These are phyloP conservation scores for Tetrapisispora phaffii DNA, from an alignment of 805 yeast genomes.

Conservation along the genomic window DNA sequence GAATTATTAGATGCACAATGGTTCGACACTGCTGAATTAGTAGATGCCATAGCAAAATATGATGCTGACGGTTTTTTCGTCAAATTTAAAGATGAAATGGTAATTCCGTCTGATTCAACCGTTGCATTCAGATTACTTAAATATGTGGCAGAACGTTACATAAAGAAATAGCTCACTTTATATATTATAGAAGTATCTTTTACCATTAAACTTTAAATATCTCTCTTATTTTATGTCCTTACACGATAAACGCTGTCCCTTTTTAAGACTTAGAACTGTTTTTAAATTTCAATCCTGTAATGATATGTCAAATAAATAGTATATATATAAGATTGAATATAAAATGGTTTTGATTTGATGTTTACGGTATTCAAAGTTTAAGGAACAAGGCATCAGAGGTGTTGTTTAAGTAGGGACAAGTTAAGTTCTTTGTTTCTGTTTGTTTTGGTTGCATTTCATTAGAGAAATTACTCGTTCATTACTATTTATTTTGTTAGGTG, in stretches of 20 bases:
- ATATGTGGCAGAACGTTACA: constrained; percentile 4
- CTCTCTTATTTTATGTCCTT: too few relatives aligned
- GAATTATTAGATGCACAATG: constrained; percentile 82
- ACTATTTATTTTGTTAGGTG: not conserved
- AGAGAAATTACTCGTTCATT: not conserved
- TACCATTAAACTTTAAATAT: too few relatives aligned
- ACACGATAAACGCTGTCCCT: too few relatives aligned
- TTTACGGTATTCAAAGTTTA: too few relatives aligned
- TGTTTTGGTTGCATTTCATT: not conserved
- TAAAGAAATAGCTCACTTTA: not conserved
- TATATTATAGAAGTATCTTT: too few relatives aligned
- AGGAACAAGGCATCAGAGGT: too few relatives aligned
- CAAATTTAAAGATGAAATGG: constrained; percentile 13
- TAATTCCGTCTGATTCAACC: constrained; percentile 26
- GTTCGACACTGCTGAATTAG: constrained; percentile 54
- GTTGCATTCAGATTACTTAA: constrained; percentile 23
- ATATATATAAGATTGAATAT: too few relatives aligned
- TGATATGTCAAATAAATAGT: not conserved
- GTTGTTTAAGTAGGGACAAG: too few relatives aligned
- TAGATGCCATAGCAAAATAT: constrained; percentile 27
- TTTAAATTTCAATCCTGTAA: not conserved
- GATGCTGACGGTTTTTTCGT: constrained; percentile 15
- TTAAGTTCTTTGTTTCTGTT: too few relatives aligned
- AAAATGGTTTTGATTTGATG: too few relatives aligned
- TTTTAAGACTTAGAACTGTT: not conserved